Evolutionary conservation across 176 grass and related monocot genomes (phyloP), one percentile per base, ranked within the genome.

Genomic region (Tillandsia fasciculata): DNA sequence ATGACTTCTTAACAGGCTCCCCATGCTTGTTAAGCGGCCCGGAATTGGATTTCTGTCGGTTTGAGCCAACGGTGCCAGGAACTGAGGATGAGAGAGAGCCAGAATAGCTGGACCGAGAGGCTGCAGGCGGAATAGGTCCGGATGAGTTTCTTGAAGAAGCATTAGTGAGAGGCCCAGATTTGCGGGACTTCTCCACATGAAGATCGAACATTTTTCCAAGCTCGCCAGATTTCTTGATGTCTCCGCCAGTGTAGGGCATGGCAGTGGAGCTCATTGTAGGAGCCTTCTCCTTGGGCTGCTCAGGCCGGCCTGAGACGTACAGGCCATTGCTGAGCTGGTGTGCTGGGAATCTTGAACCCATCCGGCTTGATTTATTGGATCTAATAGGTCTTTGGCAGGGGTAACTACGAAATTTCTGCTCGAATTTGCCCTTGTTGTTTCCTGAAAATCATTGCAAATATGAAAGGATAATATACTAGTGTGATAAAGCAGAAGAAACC

Each of bases 191-290:
- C 48, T 92, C 93, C 42, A 82, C 93, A 67, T 92, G 93, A 49
- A 96, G 81, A 64, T 96, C 93, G 78, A 96, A 96, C 93, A 96
- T 96, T 68, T 96, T 96, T 53, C 93, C 93, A 24, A 96, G 77
- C 67, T 96, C 93, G 52, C 93, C 93, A 67, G 93, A 96, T 78
- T 92, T 96, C 73, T 96, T 96, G 54, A 89, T 85, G 81, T 96
- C 93, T 66, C 93, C 93, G 50, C 93, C 93, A 28, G 93, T 96
- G 67, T 96, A 96, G 69, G 93, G 93, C 93, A 96, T 92, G 1
- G 82, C 89, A 15, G 74, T 77, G 49, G 88, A 91, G 80, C 86
- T 82, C 59, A 96, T 89, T 70, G 74, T 80, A 26, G 88, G 86
- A 2, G 84, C 76, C 80, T 96, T 96, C 76, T 96, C 92, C 80